Evolutionary conservation across 2,329 filamentous ascomycete genomes (phyloP), one percentile per base, ranked within the genome.

Genomic region (Geosmithia morbida): DNA sequence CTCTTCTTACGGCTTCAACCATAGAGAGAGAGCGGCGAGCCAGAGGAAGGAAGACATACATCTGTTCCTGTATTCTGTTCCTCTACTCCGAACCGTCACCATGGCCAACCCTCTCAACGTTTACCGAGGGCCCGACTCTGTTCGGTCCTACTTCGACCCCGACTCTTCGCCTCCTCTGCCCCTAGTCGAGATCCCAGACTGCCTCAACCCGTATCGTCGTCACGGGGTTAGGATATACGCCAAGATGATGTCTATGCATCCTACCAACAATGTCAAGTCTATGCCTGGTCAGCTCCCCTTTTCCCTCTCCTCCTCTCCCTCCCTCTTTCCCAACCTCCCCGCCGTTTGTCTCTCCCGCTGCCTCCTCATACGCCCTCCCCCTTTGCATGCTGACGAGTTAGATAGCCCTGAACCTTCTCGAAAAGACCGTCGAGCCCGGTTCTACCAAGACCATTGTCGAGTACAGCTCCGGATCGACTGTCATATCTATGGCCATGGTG

Each of bases 191-290:
- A 61, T 82, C 2, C 77, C 77, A 0, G 64, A 66, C 16, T 61
- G 60, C 11, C 62, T 50, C 26, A 50, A 50, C 29, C 48, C 48
- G 11, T 48, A 50, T 17, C 39, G 42, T 7, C 30, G 47, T 20
- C 46, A 50, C 46, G 48, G 48, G 16, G 48, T 50, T 3, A 33
- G 48, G 13, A 48, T 50, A 11, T 50, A 50, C 22, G 48, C 48
- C 42, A 50, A 82, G 61, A 76, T 82, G 74, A 74, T 82, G 70
- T 77, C 74, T 2, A 74, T 74, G 65, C 74, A 77, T 53, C 77
- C 79, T 1, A 74, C 77, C 3, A 75, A 82, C 51, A 82, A 82
- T 44, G 78, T 82, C 52, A 82, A 82, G 56, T 69, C 72, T 2
- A 69, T 83, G 60, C 78, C 78, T 53, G 74, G 72, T 72, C 57